Evolutionary conservation across 306 rosid genomes (phyloP).

Genomic region (Spatholobus suberectus): DNA sequence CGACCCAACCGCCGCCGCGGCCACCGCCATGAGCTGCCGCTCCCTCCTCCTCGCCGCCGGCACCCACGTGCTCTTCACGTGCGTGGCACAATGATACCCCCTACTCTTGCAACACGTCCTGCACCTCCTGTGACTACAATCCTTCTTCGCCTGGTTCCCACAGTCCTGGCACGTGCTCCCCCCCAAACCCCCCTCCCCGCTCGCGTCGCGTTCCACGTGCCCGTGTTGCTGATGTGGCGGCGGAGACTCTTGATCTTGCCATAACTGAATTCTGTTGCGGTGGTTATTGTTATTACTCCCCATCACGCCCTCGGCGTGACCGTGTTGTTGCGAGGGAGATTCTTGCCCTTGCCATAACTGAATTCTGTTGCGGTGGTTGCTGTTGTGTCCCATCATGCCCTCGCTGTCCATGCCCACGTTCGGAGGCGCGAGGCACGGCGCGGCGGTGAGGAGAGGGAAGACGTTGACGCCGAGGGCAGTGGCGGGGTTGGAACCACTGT

Average conservation of each 20-base stretch:
- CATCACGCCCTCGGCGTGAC: not conserved
- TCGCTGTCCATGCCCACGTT: slow-evolving; percentile 38
- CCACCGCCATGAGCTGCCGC: slow-evolving; percentile 58
- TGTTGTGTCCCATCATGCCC: slow-evolving; percentile 16
- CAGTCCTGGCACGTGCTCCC: slow-evolving; percentile 84
- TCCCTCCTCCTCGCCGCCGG: slow-evolving; percentile 88
- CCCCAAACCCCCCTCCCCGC: not conserved
- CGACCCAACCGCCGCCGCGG: slow-evolving; percentile 55
- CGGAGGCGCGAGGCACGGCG: slow-evolving; percentile 51
- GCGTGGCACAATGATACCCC: slow-evolving; percentile 86
- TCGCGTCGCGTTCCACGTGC: not conserved
- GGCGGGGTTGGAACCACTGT: slow-evolving; percentile 51
- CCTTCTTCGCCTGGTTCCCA: slow-evolving; percentile 97
- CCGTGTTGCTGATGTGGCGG: slow-evolving; percentile 3
- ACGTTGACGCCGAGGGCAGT: slow-evolving; percentile 90
- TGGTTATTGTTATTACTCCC: slow-evolving; percentile 25
- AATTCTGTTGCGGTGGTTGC: slow-evolving; percentile 52
- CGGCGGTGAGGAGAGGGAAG: slow-evolving; percentile 69
- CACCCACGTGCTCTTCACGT: slow-evolving; percentile 98
- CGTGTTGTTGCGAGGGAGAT: slow-evolving; percentile 26
- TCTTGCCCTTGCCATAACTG: slow-evolving; percentile 78
- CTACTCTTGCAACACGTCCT: slow-evolving; percentile 96
- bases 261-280: slow-evolving; percentile 19
- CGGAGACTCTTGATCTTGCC: not conserved
- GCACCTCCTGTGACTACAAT: slow-evolving; percentile 78